Percentiles rank a stretch among this genome's conserved stretches.
phyloP scores from a whole-genome alignment of 78 protist genomes.

The Dictyostelium intermedium region DNA sequence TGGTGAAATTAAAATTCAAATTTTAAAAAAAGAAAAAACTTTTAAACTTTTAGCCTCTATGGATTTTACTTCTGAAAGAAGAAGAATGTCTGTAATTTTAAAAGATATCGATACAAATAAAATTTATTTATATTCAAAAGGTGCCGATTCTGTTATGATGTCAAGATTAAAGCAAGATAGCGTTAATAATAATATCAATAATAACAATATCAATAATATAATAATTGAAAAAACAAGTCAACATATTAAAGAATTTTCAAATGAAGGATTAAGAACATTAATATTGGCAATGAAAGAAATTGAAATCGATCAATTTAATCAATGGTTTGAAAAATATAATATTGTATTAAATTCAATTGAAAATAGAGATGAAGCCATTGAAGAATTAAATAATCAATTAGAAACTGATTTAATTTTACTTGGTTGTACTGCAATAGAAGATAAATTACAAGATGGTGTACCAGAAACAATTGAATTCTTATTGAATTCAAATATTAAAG shows the following conservation, averaged over 20 bases:
- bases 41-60: slow-evolving; percentile 40
- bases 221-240: not conserved
- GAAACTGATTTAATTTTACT: slow-evolving; percentile 78
- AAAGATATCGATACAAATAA: not conserved
- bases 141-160: slow-evolving; percentile 77
- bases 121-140: slow-evolving; percentile 28
- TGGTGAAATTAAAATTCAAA: not conserved
- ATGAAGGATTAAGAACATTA: slow-evolving; percentile 90
- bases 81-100: slow-evolving; percentile 74
- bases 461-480: slow-evolving; percentile 82
- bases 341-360: slow-evolving; percentile 38
- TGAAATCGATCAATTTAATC: slow-evolving; percentile 25
- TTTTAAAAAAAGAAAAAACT: not conserved
- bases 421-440: slow-evolving; percentile 92
- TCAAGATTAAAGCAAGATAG: not conserved
- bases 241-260: slow-evolving; percentile 57
- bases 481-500: slow-evolving; percentile 69
- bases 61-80: slow-evolving; percentile 73
- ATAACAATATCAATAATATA: not conserved
- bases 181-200: not conserved
- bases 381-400: slow-evolving; percentile 19
- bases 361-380: slow-evolving; percentile 53
- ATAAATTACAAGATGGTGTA: slow-evolving; percentile 89
- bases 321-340: slow-evolving; percentile 46
- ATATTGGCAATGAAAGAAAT: slow-evolving; percentile 79